Percentiles rank a stretch among this genome's conserved stretches.
phyloP scores from a whole-genome alignment of 257 asterid genomes.

The Plectranthus barbatus region DNA sequence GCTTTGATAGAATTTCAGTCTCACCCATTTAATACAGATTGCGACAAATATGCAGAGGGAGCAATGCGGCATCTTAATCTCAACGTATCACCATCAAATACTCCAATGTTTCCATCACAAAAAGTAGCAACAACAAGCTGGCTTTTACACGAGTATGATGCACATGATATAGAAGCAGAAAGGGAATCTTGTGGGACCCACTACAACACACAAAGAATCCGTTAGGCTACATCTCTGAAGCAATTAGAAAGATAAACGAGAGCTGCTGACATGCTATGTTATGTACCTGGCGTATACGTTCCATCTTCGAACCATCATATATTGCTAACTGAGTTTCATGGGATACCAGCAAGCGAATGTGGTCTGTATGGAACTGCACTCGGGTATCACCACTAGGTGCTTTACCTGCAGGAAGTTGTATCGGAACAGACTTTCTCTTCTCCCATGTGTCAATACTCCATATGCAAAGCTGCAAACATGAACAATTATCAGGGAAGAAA shows the following conservation, averaged over 20 bases:
- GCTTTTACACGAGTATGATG: slow-evolving; percentile 90
- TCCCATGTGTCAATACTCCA: slow-evolving; percentile 99
- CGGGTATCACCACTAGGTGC: slow-evolving; percentile 84
- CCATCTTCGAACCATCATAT: slow-evolving; percentile 89
- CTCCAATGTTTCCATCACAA: slow-evolving; percentile 73
- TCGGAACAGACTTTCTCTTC: slow-evolving; percentile 64
- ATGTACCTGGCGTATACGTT: slow-evolving; percentile 76
- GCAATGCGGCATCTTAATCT: slow-evolving; percentile 81
- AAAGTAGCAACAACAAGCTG: slow-evolving; percentile 80
- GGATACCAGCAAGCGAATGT: slow-evolving; percentile 68
- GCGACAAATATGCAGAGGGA: slow-evolving; percentile 71
- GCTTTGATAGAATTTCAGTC: too few relatives aligned
- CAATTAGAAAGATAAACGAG: neutral
- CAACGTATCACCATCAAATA: slow-evolving; percentile 88
- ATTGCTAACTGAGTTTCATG: slow-evolving; percentile 89
- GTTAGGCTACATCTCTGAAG: neutral
- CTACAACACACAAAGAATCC: slow-evolving; percentile 30
- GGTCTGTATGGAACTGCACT: slow-evolving; percentile 88
- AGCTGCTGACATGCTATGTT: neutral
- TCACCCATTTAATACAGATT: slow-evolving; percentile 62
- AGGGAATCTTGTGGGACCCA: slow-evolving; percentile 94
- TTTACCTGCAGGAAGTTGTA: slow-evolving; percentile 87
- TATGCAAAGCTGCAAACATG: slow-evolving; percentile 52
- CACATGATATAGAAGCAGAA: slow-evolving; percentile 84
- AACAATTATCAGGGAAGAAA: neutral